These are phyloP conservation scores for Ceratobasidium sp. DNA, from an alignment of 1,284 basidiomycete genomes.

Conservation along the genomic window DNA sequence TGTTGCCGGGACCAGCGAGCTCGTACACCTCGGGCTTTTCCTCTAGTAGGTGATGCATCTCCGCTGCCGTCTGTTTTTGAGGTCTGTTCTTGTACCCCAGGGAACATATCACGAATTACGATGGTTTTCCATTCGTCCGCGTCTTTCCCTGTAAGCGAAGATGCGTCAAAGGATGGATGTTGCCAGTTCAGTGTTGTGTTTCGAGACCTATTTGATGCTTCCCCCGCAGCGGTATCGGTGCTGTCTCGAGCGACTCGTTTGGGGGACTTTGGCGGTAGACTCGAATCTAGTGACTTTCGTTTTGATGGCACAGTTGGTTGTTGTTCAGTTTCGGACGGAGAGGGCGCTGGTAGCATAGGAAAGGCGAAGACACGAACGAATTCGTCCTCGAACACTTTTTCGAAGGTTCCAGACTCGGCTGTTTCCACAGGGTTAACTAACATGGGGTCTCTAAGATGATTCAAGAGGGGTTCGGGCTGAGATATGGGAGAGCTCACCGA, in stretches of 20 bases:
- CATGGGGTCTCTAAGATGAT: slow-evolving; percentile 64
- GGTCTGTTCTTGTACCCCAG: slow-evolving; percentile 12
- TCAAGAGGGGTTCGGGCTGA: slow-evolving; percentile 5
- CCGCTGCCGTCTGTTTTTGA: neutral
- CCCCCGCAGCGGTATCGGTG: neutral
- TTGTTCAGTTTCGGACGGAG: neutral
- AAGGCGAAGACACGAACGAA: slow-evolving; percentile 36
- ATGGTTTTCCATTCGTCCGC: slow-evolving; percentile 26
- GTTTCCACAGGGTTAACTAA: slow-evolving; percentile 66
- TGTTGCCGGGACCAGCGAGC: slow-evolving; percentile 5
- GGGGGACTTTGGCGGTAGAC: slow-evolving; percentile 24
- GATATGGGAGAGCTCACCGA: slow-evolving; percentile 64
- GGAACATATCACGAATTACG: slow-evolving; percentile 42
- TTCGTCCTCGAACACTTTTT: slow-evolving; percentile 32
- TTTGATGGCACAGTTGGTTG: slow-evolving; percentile 12
- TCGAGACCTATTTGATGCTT: neutral
- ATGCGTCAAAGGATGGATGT: slow-evolving; percentile 13
- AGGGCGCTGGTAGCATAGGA: slow-evolving; percentile 3
- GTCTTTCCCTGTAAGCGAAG: slow-evolving; percentile 18
- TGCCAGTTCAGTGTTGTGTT: slow-evolving; percentile 6
- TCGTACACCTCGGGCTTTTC: slow-evolving; percentile 25
- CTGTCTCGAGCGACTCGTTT: slow-evolving; percentile 23
- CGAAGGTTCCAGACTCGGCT: slow-evolving; percentile 5
- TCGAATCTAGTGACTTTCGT: slow-evolving; percentile 6
- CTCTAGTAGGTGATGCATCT: slow-evolving; percentile 51